Evolutionary conservation across 2,329 filamentous ascomycete species (phyloP).

Genomic region (Tolypocladium ophioglossoides): DNA sequence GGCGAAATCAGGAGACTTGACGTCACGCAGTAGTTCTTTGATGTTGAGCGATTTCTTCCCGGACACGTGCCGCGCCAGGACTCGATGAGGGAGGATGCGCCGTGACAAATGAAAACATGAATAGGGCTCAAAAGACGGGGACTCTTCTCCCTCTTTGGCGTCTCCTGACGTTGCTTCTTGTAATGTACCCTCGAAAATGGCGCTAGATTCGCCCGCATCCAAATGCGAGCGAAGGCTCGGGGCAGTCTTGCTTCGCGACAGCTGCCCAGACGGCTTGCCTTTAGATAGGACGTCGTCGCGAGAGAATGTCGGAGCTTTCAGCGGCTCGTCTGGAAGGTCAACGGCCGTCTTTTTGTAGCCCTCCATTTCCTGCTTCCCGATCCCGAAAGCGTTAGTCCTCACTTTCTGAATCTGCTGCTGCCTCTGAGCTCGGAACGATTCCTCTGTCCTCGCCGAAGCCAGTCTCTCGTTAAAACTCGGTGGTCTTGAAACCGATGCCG

Average conservation of each 20-base stretch:
- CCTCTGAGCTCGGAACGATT: slow-evolving; percentile 37
- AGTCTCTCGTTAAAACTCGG: slow-evolving; percentile 77
- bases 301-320: slow-evolving; percentile 42
- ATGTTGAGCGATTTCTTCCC: slow-evolving; percentile 69
- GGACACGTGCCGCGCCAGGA: slow-evolving; percentile 66
- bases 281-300: slow-evolving; percentile 49
- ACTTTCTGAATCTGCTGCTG: slow-evolving; percentile 40
- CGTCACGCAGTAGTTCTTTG: slow-evolving; percentile 67
- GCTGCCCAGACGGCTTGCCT: slow-evolving; percentile 11
- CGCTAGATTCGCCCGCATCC: slow-evolving; percentile 9
- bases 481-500: slow-evolving; percentile 24
- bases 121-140: slow-evolving; percentile 67
- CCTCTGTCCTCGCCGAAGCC: slow-evolving; percentile 54
- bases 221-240: slow-evolving; percentile 15
- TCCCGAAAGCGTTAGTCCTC: slow-evolving; percentile 45
- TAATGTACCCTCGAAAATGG: background rate
- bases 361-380: slow-evolving; percentile 48
- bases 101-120: slow-evolving; percentile 76
- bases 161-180: slow-evolving; percentile 9
- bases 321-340: slow-evolving; percentile 38
- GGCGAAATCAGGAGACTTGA: slow-evolving; percentile 75
- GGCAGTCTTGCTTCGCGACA: slow-evolving; percentile 34
- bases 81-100: slow-evolving; percentile 71
- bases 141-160: slow-evolving; percentile 14
- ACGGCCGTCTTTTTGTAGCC: slow-evolving; percentile 46